Evolutionary conservation across 148 eudicot genomes (phyloP), one percentile per base, ranked within the genome.

Genomic region (Rhododendron williamsianum): DNA sequence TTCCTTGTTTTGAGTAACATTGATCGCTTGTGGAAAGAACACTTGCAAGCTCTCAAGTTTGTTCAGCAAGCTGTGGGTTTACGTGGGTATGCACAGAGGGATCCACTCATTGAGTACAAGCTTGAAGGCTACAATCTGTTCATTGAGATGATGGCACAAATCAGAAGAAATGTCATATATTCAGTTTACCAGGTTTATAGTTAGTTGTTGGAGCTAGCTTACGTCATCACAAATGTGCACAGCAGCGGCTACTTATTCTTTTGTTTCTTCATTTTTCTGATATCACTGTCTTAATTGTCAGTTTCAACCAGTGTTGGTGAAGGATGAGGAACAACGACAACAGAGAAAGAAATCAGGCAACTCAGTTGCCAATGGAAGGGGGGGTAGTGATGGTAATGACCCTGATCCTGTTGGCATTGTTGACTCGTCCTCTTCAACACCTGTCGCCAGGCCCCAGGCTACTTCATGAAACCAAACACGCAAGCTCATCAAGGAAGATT

Each of bases 81-180:
- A 56, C 98, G 99, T 80, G 99, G 98, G 58, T 97, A 97, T 91
- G 99, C 99, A 78, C 99, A 97, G 83, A 89, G 96, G 60, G 99
- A 95, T 92, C 98, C 99, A 83, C 98, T 97, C 56, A 97, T 97
- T 69, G 99, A 97, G 87, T 97, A 97, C 90, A 97, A 97, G 85
- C 99, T 97, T 79, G 99, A 97, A 90, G 99, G 99, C 82, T 97
- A 97, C 93, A 95, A 95, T 88, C 99, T 97, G 43, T 97, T 97
- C 85, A 90, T 97, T 23, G 98, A 94, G 82, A 97, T 97, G 99
- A 97, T 97, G 99, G 98, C 99, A 49, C 98, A 95, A 88, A 93
- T 97, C 46, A 88, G 98, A 89, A 93, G 99, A 91, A 97, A 97
- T 80, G 99, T 97, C 76, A 95, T 95, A 87, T 97, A 97, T 88